Percentiles rank a stretch among this genome's conserved stretches.
phyloP scores from a whole-genome alignment of 2,329 filamentous ascomycete species.

The Monosporascus sp. region DNA sequence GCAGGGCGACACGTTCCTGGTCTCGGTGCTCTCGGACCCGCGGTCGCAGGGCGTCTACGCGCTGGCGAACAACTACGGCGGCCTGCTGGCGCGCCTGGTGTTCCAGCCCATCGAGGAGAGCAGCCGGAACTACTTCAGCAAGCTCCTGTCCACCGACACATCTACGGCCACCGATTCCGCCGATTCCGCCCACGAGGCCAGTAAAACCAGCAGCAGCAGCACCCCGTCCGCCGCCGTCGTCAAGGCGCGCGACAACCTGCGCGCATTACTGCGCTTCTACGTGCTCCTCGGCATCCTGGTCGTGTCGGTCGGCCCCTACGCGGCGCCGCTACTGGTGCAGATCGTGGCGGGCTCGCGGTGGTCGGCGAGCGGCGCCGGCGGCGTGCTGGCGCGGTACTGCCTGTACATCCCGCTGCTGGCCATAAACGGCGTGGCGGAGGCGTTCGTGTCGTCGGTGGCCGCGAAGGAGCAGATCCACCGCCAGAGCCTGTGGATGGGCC shows the following conservation, averaged over 20 bases:
- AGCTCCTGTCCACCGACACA: slow-evolving; percentile 51
- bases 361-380: slow-evolving; percentile 66
- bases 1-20: slow-evolving; percentile 86
- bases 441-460: slow-evolving; percentile 86
- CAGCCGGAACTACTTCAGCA: slow-evolving; percentile 83
- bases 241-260: slow-evolving; percentile 49
- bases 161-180: slow-evolving; percentile 15
- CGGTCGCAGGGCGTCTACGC: slow-evolving; percentile 87
- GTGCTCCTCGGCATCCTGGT: slow-evolving; percentile 65
- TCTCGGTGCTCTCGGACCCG: slow-evolving; percentile 71
- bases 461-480: slow-evolving; percentile 65
- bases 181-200: slow-evolving; percentile 11
- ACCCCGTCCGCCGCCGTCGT: slow-evolving; percentile 16
- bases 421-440: slow-evolving; percentile 85
- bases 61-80: slow-evolving; percentile 90
- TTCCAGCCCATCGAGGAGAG: slow-evolving; percentile 96
- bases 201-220: background rate
- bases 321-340: slow-evolving; percentile 67
- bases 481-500: slow-evolving; percentile 80
- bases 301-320: slow-evolving; percentile 65
- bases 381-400: slow-evolving; percentile 74
- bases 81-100: slow-evolving; percentile 78
- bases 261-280: slow-evolving; percentile 67
- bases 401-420: slow-evolving; percentile 92
- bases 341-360: slow-evolving; percentile 74